Percentiles rank a stretch among this genome's conserved stretches.
phyloP scores from a whole-genome alignment of 2,329 filamentous ascomycete genomes.

The Nemania sp. region DNA sequence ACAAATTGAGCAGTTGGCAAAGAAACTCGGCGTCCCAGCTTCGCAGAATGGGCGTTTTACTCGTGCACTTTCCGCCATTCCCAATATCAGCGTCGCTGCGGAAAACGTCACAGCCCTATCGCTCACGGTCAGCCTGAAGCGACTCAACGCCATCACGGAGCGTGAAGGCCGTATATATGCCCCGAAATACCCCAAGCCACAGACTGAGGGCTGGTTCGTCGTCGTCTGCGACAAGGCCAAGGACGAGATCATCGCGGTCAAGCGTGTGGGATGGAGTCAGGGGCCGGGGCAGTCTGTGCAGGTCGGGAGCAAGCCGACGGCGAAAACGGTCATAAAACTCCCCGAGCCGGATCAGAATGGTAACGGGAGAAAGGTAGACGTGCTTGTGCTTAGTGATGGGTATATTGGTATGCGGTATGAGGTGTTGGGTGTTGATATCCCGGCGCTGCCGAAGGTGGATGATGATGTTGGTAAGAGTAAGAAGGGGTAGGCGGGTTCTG shows the following conservation, averaged over 20 bases:
- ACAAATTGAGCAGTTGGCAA: slow-evolving; percentile 57
- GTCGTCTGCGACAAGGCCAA: slow-evolving; percentile 74
- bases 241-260: slow-evolving; percentile 87
- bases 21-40: slow-evolving; percentile 63
- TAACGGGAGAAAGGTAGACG: slow-evolving; percentile 73
- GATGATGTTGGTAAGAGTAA: slow-evolving; percentile 60
- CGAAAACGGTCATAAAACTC: slow-evolving; percentile 70
- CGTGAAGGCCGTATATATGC: slow-evolving; percentile 83
- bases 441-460: slow-evolving; percentile 61
- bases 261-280: slow-evolving; percentile 80
- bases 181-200: slow-evolving; percentile 91
- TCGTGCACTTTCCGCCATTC: slow-evolving; percentile 74
- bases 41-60: slow-evolving; percentile 61
- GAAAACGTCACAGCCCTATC: slow-evolving; percentile 71
- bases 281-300: slow-evolving; percentile 49
- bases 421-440: slow-evolving; percentile 63
- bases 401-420: slow-evolving; percentile 80
- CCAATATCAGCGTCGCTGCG: slow-evolving; percentile 74
- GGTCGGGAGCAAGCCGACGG: slow-evolving; percentile 61
- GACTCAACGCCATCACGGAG: slow-evolving; percentile 74
- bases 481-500: slow-evolving; percentile 46
- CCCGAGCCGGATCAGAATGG: slow-evolving; percentile 59
- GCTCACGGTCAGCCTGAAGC: slow-evolving; percentile 72
- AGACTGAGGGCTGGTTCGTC: slow-evolving; percentile 94
- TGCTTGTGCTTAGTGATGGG: slow-evolving; percentile 85